Evolutionary conservation across 2,329 filamentous ascomycete genomes (phyloP).

Genomic region (Fusarium pininemorale): DNA sequence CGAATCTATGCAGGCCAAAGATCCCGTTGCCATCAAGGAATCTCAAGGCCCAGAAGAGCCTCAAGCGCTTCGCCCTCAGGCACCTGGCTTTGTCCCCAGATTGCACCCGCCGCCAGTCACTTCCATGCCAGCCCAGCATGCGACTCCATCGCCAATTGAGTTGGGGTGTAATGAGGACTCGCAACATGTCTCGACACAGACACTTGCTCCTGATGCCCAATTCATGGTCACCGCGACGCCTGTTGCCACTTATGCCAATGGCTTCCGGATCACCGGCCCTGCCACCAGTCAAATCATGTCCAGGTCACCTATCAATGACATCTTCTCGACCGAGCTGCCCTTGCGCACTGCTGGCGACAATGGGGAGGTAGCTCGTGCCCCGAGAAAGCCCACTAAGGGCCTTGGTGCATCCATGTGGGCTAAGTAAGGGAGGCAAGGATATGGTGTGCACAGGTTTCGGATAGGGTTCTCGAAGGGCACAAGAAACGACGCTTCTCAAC

Average conservation of each 20-base stretch:
- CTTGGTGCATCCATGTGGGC: conserved; percentile 38
- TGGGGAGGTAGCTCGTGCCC: neutral
- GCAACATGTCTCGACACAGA: neutral
- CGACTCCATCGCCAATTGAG: neutral
- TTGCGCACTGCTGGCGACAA: neutral
- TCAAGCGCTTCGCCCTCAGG: conserved; percentile 31
- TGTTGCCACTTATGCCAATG: neutral
- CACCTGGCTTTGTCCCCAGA: conserved; percentile 16
- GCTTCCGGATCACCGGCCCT: conserved; percentile 13
- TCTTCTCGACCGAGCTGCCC: neutral
- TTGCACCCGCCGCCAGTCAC: neutral
- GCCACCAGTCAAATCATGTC: conserved; percentile 23
- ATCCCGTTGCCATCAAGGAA: neutral
- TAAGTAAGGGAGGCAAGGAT: neutral
- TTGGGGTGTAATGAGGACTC: neutral
- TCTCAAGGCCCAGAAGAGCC: conserved; percentile 22
- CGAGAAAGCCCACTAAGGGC: conserved; percentile 23
- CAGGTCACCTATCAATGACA: neutral
- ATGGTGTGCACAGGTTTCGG: neutral
- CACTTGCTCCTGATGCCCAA: neutral
- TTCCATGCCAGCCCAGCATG: neutral
- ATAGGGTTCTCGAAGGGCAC: neutral
- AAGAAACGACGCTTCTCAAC: neutral
- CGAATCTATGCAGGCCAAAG: neutral
- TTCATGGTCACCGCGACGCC: neutral